phyloP scores from a whole-genome alignment of 1,284 basidiomycete genomes.

The Ustilago shanxiensis region DNA sequence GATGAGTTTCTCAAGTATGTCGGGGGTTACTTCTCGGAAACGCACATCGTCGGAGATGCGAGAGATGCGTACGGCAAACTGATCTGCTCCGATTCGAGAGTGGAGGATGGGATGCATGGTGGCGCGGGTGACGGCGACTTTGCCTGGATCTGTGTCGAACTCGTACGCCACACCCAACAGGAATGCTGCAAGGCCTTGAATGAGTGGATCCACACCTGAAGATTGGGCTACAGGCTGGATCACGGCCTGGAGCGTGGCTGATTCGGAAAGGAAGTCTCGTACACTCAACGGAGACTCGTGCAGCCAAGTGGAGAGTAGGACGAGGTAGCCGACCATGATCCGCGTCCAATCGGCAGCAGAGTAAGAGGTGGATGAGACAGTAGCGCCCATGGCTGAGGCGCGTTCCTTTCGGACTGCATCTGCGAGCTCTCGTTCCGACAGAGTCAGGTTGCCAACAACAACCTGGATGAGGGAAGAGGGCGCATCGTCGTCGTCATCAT shows the following conservation, averaged over 20 bases:
- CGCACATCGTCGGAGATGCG: slow-evolving; percentile 89
- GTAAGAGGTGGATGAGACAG: slow-evolving; percentile 28
- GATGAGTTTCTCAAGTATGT: slow-evolving; percentile 72
- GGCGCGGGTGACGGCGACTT: slow-evolving; percentile 52
- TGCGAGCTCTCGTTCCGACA: slow-evolving; percentile 75
- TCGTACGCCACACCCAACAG: slow-evolving; percentile 89
- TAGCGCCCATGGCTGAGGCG: slow-evolving; percentile 41
- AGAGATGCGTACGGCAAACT: slow-evolving; percentile 86
- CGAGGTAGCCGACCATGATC: slow-evolving; percentile 86
- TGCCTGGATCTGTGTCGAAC: slow-evolving; percentile 59
- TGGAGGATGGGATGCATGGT: slow-evolving; percentile 79
- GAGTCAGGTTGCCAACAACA: slow-evolving; percentile 76
- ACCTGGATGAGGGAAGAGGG: slow-evolving; percentile 73
- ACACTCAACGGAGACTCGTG: slow-evolving; percentile 93
- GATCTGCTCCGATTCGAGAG: slow-evolving; percentile 84
- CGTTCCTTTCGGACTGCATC: slow-evolving; percentile 66
- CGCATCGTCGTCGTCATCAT: slow-evolving; percentile 74
- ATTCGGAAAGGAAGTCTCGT: slow-evolving; percentile 86
- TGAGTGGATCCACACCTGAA: slow-evolving; percentile 83
- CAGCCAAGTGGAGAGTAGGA: slow-evolving; percentile 89
- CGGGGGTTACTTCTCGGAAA: slow-evolving; percentile 89
- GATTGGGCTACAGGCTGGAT: slow-evolving; percentile 94
- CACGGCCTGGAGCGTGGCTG: slow-evolving; percentile 81
- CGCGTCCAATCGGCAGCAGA: slow-evolving; percentile 79
- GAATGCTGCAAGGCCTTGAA: slow-evolving; percentile 92